Evolutionary conservation across 768 basidiomycete species (phyloP).

Genomic region (Boletus rubropictus): DNA sequence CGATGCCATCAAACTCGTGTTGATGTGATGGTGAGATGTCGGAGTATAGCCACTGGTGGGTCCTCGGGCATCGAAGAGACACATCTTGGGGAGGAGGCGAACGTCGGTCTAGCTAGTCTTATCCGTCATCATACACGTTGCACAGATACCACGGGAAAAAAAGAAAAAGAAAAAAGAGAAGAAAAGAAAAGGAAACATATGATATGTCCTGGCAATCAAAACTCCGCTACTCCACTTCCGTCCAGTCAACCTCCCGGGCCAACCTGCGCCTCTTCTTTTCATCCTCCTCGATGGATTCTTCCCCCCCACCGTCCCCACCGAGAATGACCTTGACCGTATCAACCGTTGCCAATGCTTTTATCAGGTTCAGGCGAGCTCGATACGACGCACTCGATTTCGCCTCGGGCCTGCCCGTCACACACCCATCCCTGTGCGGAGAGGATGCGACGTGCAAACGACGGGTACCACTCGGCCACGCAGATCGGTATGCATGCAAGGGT

Average conservation of each 20-base stretch:
- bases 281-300: conserved; percentile 10
- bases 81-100: conserved; percentile 4
- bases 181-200: no score
- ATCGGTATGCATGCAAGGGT: conserved; percentile 53
- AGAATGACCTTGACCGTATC: conserved; percentile 22
- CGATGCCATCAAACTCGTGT: neutral
- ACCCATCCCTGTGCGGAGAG: conserved; percentile 29
- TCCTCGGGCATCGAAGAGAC: neutral
- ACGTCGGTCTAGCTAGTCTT: neutral
- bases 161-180: no score
- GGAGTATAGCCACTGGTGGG: neutral
- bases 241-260: conserved; percentile 1
- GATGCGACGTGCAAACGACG: conserved; percentile 23
- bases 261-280: neutral
- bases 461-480: conserved; percentile 32
- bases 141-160: no score
- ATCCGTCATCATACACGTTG: conserved; percentile 11
- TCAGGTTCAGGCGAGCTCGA: conserved; percentile 45
- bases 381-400: conserved; percentile 31
- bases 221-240: conserved; percentile 20
- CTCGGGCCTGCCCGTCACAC: conserved; percentile 37
- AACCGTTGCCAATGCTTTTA: conserved; percentile 48
- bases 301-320: conserved; percentile 21
- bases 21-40: no score
- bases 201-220: conserved; percentile 6